Evolutionary conservation across 768 basidiomycete genomes (phyloP).

Genomic region (Auriscalpium microsporum): DNA sequence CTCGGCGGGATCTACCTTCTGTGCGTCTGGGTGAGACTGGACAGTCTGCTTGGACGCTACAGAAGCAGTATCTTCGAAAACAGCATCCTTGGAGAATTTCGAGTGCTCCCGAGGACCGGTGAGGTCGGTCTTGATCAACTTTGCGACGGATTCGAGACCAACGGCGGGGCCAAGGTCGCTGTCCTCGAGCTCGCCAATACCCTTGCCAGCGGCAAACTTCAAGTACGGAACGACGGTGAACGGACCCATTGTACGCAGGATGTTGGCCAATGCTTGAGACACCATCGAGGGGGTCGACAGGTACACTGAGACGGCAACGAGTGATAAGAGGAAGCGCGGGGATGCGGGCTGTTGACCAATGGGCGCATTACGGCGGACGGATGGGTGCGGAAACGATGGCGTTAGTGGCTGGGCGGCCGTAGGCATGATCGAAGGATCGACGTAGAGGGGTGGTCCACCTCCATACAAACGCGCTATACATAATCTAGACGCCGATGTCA

Average conservation of each 20-base stretch:
- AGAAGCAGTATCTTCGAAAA: not conserved
- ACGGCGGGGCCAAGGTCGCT: constrained; percentile 53
- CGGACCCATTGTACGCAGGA: constrained; percentile 72
- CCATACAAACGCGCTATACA: constrained; percentile 85
- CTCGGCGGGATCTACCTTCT: constrained; percentile 19
- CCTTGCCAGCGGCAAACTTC: constrained; percentile 69
- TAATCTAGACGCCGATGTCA: constrained; percentile 38
- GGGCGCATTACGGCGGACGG: constrained; percentile 26
- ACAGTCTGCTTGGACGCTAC: constrained; percentile 1
- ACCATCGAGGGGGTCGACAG: constrained; percentile 74
- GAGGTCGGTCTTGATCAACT: constrained; percentile 32
- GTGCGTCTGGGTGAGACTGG: constrained; percentile 1
- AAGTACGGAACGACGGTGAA: constrained; percentile 71
- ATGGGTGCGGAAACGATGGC: constrained; percentile 39
- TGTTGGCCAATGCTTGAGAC: constrained; percentile 61
- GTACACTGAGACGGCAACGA: constrained; percentile 82
- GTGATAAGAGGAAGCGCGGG: constrained; percentile 74
- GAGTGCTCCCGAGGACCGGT: not conserved
- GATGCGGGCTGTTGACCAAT: constrained; percentile 61
- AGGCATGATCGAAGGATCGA: constrained; percentile 58
- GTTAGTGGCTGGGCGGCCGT: constrained; percentile 65
- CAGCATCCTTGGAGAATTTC: not conserved
- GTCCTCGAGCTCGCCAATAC: constrained; percentile 36
- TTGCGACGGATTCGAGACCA: constrained; percentile 62
- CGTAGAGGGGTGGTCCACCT: constrained; percentile 66